Evolutionary conservation across 192 early-diverging fungal genomes (phyloP).

Genomic region (Linnemannia exigua): DNA sequence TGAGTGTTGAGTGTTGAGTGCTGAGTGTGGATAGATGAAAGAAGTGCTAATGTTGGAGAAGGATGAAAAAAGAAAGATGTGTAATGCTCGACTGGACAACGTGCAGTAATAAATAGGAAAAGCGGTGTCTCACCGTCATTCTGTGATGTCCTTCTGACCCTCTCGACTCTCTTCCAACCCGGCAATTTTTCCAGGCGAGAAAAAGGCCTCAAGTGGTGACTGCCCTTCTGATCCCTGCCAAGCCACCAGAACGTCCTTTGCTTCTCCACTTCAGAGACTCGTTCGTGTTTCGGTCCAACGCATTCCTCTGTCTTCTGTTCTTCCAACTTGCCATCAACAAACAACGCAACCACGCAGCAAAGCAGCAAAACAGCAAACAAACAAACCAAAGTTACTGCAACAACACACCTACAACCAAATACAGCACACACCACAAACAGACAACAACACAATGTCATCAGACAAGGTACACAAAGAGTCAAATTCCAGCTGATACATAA

Average conservation of each 20-base stretch:
- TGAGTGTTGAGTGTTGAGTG: background rate
- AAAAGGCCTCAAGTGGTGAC: background rate
- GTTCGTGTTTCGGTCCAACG: too few species aligned
- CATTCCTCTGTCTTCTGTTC: too few species aligned
- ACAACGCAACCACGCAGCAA: too few species aligned
- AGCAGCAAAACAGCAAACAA: too few species aligned
- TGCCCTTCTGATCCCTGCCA: background rate
- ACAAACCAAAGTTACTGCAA: too few species aligned
- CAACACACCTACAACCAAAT: background rate
- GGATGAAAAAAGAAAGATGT: background rate
- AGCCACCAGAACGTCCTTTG: background rate
- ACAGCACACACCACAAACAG: background rate
- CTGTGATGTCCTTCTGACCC: background rate
- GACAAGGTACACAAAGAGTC: constrained; percentile 47
- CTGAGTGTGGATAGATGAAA: background rate
- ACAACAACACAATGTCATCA: constrained; percentile 32
- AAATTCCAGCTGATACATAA: too few species aligned
- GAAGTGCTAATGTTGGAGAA: background rate
- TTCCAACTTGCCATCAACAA: too few species aligned
- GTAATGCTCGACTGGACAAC: background rate
- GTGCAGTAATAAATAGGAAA: background rate
- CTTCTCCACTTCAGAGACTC: too few species aligned
- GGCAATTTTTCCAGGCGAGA: constrained; percentile 7
- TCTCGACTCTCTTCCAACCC: background rate
- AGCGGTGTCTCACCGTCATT: background rate